Evolutionary conservation across 2,329 filamentous ascomycete genomes (phyloP), one percentile per base, ranked within the genome.

Genomic region (Alternaria postmessia): DNA sequence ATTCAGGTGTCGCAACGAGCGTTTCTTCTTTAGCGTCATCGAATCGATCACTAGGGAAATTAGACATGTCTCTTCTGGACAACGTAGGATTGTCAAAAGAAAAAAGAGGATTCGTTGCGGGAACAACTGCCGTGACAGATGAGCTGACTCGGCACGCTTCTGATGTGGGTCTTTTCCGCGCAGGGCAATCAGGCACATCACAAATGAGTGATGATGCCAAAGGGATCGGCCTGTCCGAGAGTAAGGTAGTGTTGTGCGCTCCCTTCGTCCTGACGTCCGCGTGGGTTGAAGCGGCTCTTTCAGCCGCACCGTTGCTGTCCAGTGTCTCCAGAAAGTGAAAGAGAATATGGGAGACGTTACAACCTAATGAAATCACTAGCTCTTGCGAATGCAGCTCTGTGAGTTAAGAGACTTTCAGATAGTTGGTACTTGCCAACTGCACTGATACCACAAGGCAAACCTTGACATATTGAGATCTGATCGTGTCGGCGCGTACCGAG

Each of bases 401-500:
- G 30, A 34, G 26, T 18, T 18, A 20, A 24, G 12, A 26, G 39
- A 18, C 30, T 18, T 36, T 20, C n/a, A 38, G 41, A 14, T 54
- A 20, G 16, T 16, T 22, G 42, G 34, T 32, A 42, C 30, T 38
- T 41, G 38, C 6, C 18, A 26, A 30, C 7, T 47, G 11, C 22
- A 26, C 42, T 20, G 5, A 38, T 11, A 32, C 20, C 24, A 53
- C 48, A 46, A 41, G 38, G 26, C 26, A 38, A 24, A 26, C 46
- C 46, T 36, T 49, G 54, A 24, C 8, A 43, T 38, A 9, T 24
- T 36, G 41, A 18, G 55, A 57, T 57, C 41, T 46, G 28, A 44
- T 44, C 56, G 56, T 48, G 43, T 22, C 56, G 56, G 51, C 34
- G 56, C 56, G 56, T 54, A 53, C 56, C 56, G 56, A 46, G 43